These are phyloP conservation scores for Saccharum hybrid DNA, from an alignment of 202 grass and related monocot genomes.

Conservation along the genomic window DNA sequence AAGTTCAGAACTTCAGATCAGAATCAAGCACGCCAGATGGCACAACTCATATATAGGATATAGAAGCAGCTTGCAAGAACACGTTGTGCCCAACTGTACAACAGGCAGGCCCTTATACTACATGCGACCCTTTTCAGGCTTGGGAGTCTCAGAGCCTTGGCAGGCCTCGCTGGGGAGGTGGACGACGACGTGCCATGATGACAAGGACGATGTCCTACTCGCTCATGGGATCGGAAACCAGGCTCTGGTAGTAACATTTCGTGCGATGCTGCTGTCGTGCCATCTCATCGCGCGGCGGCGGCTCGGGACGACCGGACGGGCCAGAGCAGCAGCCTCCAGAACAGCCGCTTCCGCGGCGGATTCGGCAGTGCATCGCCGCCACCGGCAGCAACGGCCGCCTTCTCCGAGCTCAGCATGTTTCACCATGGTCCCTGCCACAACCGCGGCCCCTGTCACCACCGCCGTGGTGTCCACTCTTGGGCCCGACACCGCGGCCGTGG, in stretches of 20 bases:
- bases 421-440: no score
- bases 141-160: neutral
- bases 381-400: no score
- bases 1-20: neutral
- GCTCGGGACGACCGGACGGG: slow-evolving; percentile 39
- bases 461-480: no score
- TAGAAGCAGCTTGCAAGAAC: no score
- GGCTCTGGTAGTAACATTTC: neutral
- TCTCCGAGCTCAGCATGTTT: no score
- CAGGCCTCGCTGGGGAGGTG: neutral
- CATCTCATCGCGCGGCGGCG: neutral
- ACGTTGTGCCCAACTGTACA: neutral
- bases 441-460: no score
- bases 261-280: neutral
- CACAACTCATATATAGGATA: neutral
- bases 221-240: neutral
- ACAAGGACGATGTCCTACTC: neutral
- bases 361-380: slow-evolving; percentile 6
- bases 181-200: neutral
- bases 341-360: slow-evolving; percentile 52
- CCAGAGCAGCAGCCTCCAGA: slow-evolving; percentile 67
- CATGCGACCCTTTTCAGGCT: neutral
- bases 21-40: neutral
- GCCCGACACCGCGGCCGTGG: no score
- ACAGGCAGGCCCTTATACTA: neutral